Conservation (phyloP, 345 rosid species). For the Eucalyptus paniculata region DNA sequence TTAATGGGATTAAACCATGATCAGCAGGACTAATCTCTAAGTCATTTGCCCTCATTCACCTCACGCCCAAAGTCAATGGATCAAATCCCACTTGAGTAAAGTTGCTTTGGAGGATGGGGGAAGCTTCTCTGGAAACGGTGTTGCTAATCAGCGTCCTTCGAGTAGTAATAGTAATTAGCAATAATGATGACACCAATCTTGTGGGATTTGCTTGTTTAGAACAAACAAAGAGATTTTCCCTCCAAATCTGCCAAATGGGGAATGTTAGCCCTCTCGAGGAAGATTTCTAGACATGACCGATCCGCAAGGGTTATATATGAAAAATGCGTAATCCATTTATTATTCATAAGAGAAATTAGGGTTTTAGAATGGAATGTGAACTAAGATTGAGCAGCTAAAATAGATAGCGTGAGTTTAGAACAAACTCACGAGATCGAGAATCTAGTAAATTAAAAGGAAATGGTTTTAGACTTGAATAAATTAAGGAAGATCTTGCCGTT, state of each 20-base stretch:
- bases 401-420: neutral
- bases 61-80: neutral
- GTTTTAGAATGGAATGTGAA: neutral
- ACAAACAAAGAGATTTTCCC: neutral
- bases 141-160: neutral
- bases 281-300: neutral
- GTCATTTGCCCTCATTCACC: neutral
- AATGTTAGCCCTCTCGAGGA: neutral
- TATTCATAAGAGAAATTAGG: neutral
- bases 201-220: neutral
- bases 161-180: neutral
- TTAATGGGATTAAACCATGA: neutral
- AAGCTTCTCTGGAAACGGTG: neutral
- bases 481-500: neutral
- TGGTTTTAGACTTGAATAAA: neutral
- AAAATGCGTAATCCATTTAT: accelerated
- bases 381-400: no score
- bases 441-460: neutral
- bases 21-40: neutral
- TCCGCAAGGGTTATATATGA: neutral
- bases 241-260: neutral
- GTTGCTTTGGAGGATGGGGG: neutral
- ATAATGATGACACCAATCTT: neutral
- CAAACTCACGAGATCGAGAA: neutral
- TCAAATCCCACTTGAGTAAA: neutral